Evolutionary conservation across 768 basidiomycete species (phyloP), one percentile per base, ranked within the genome.

Genomic region (Panaeolus papilionaceus): DNA sequence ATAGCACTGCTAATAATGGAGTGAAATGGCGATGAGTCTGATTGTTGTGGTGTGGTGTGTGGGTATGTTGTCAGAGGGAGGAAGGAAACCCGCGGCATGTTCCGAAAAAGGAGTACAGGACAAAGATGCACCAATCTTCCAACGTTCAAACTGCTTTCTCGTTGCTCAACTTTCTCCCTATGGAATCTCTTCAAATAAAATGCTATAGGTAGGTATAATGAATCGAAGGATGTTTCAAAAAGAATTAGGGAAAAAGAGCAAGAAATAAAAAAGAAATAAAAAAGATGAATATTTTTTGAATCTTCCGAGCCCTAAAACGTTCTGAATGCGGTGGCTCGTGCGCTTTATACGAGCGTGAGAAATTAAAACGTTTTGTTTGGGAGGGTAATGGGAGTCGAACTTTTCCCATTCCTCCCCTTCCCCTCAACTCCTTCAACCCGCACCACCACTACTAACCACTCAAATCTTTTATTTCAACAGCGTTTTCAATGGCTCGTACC

Each of bases 401-500:
- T 68, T 70, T 73, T 72, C 67, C 64, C 70, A 71, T 72, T 75
- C 76, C 71, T 74, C 72, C 74, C 73, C 69, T 73, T 75, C 75
- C 76, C 79, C 78, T 79, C 78, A 79, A 73, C 68, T 75, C 81
- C 76, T 75, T 80, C 74, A 69, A 65, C 77, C 71, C 74, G 70
- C 69, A 72, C 73, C 75, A 76, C 77, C 76, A 79, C 73, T 76
- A 76, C 75, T 67, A 71, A 69, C 72, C 64, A 75, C 68, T 67
- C 51, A 64, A 70, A 69, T 73, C 71, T 68, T 65, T 68, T 61
- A 72, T 66, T 71, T 72, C 71, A 68, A 73, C 72, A 68, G 66
- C 70, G 28, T 58, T 58, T 58, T 37, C 70, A 78, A 95, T 95
- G 94, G 94, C 94, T 74, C 93, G 94, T 76, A 95, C 94, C 78